Base-by-base conservation (phyloP, 2,329 filamentous ascomycete genomes). In the Sclerotinia nivalis region DNA sequence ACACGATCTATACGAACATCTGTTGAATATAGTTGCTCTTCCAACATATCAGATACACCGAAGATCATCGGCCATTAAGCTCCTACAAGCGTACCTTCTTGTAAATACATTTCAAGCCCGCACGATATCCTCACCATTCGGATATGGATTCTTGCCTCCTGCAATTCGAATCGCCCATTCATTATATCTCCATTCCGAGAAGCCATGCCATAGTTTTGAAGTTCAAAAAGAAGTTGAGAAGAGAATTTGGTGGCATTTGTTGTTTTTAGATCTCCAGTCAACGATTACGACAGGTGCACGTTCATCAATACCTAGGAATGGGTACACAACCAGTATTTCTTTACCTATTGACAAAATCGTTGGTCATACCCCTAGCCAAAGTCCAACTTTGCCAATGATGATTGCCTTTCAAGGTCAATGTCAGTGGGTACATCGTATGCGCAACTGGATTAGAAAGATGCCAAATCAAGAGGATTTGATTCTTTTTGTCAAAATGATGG, bases 81-180 rank as follows among this genome's bases (percentile, higher is more conserved):
- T 59, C 37, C 56, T 59, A 8, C 56, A 59, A 22, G 56, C 56
- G 37, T 59, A 43, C 56, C 56, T 59, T 43, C 56, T 59, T 43
- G 34, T 59, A 25, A 59, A 43, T 34, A 59, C 56, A 20, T 59
- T 59, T 40, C 56, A 25, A 40, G 56, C 22, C n/a, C 15, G 56
- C 56, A 59, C 34, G 8, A 25, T n/a, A 43, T 25, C 34, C 22
- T 59, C 56, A 25, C 34, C n/a, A 8, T 59, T 43, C 34, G 34
- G 22, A 37, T 59, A 59, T 20, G 34, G 34, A 12, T 40, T 40
- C 15, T 40, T 59, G 18, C 15, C 34, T 22, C 22, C n/a, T n/a
- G 56, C 34, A 20, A 43, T 40, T 40, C 37, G 56, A 20, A 34
- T 59, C 22, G 56, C 56, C 15, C 34, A 40, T 18, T 59, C 56